Conservation (phyloP, 2,329 filamentous ascomycete species). For the Aspergillus fructus region DNA sequence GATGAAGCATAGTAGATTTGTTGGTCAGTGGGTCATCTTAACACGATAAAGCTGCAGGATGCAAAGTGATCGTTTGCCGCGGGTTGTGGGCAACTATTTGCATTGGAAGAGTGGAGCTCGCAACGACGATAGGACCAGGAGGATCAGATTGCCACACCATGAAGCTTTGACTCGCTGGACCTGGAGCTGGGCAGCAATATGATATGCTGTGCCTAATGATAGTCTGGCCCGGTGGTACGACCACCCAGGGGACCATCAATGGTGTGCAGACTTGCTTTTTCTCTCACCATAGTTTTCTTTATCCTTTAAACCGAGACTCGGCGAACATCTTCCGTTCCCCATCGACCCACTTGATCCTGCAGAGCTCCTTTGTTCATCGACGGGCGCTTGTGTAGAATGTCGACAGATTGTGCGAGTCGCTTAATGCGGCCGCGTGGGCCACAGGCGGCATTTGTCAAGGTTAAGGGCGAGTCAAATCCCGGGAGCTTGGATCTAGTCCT, state of each 20-base stretch:
- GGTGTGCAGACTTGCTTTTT: slow-evolving; percentile 4
- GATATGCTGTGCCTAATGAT: neutral
- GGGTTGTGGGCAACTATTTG: neutral
- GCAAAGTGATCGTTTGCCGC: slow-evolving; percentile 1
- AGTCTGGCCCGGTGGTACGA: neutral
- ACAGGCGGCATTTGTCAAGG: neutral
- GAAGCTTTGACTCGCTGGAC: neutral
- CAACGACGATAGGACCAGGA: neutral
- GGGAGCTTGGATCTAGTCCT: neutral
- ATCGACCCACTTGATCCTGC: neutral
- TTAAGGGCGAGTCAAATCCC: neutral
- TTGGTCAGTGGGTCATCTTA: neutral
- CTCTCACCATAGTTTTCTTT: neutral
- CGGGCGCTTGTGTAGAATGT: neutral
- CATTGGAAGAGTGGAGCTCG: neutral
- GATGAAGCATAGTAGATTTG: neutral
- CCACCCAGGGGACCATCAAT: neutral
- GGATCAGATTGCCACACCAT: neutral
- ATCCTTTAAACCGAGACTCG: no score
- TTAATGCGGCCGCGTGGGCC: neutral
- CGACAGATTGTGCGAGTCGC: neutral
- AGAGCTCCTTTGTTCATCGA: neutral
- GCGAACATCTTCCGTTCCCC: neutral
- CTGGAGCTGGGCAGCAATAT: neutral
- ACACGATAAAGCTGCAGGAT: slow-evolving; percentile 13